phyloP scores from a whole-genome alignment of 2,329 filamentous ascomycete species.

The Phaeosphaeriaceae sp. region DNA sequence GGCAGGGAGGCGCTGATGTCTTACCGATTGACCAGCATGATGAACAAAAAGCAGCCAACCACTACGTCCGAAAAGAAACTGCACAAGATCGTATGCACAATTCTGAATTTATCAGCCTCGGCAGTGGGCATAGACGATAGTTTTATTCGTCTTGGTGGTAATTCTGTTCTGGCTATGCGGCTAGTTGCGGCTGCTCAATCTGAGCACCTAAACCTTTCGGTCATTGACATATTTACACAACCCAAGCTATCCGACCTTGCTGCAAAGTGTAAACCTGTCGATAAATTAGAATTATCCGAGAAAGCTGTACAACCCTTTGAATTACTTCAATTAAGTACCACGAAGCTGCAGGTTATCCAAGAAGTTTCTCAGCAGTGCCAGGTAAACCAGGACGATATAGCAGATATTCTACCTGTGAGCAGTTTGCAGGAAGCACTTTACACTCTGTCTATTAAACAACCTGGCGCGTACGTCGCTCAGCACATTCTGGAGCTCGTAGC shows the following conservation, averaged over 20 bases:
- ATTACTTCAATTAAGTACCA: conserved; percentile 19
- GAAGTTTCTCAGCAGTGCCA: conserved; percentile 34
- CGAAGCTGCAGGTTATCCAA: conserved; percentile 18
- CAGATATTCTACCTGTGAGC: conserved; percentile 52
- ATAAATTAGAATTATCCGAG: conserved; percentile 6
- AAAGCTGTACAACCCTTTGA: conserved; percentile 30
- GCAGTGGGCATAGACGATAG: conserved; percentile 43
- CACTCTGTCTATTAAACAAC: conserved; percentile 55
- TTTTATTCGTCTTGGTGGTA: conserved; percentile 42
- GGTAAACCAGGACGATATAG: conserved; percentile 29
- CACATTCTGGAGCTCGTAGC: conserved; percentile 50
- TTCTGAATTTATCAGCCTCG: conserved; percentile 32
- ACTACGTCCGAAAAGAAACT: conserved; percentile 40
- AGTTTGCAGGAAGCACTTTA: conserved; percentile 54
- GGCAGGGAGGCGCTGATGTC: conserved; percentile 37
- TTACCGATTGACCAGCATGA: conserved; percentile 35
- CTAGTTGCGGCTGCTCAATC: conserved; percentile 37
- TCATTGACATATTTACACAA: conserved; percentile 41
- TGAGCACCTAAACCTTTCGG: conserved; percentile 35
- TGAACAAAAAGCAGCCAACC: conserved; percentile 36
- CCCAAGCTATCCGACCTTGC: conserved; percentile 41
- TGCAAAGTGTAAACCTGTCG: conserved; percentile 20
- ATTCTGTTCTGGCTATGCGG: conserved; percentile 41
- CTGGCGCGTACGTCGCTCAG: conserved; percentile 57
- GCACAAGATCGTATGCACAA: conserved; percentile 35